Evolutionary conservation across 352 stramenopile genomes (phyloP), one percentile per base, ranked within the genome.

Genomic region (Hyaloperonospora brassicae): DNA sequence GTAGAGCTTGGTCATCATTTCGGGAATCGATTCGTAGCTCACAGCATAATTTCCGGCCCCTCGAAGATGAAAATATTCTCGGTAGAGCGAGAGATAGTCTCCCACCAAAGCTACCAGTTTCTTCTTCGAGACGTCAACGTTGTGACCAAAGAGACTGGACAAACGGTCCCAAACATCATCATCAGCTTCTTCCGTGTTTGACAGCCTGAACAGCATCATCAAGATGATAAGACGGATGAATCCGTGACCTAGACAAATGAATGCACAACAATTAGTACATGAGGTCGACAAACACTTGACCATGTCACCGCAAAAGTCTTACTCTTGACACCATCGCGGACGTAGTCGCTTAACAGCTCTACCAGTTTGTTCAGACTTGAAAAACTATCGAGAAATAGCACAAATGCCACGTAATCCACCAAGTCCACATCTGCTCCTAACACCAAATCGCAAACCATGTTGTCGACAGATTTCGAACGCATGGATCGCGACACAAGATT

Each of bases 321-420:
- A 89, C 79, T 66, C 68, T 79, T 68, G 7, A 64, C 61, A 5
- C 61, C 62, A 40, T 71, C 73, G 44, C 71, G 72, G 23, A 78
- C 57, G 38, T 74, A 64, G 21, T 73, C 61, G 24, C 61, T 76
- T n/a, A 89, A 45, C 8, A 68, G 66, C 47, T 80, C 68, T 23
- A 86, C 47, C 36, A 91, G 63, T 57, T 83, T 68, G 23, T 83
- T 77, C 22, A 89, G 34, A 46, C 61, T 84, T 43, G 78, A 75
- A 50, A 89, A 89, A 17, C 58, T 79, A 27, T 87, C 78, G 17
- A 89, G 35, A 47, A 87, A 89, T 42, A 91, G 50, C 22, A 84
- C 67, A 42, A 91, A 91, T 1, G 78, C 61, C 38, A 87, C 58
- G 1, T 87, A 50, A 31, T 91, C 80, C 5, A 76, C 70, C 11